phyloP scores from a whole-genome alignment of 768 basidiomycete genomes.

The Calocybe cyanea region DNA sequence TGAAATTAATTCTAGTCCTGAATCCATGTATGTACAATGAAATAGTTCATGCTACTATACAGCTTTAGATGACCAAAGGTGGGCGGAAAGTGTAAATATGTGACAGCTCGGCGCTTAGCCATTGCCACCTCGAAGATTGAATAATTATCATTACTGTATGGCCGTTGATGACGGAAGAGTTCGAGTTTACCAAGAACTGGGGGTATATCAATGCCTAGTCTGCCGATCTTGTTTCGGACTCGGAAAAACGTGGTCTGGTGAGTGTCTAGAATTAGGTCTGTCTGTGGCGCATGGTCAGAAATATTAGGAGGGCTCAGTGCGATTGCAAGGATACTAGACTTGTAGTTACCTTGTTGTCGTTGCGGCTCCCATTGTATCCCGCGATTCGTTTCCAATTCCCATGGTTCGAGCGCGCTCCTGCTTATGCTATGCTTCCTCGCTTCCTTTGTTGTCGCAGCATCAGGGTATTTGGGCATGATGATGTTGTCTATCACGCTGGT shows the following conservation, averaged over 20 bases:
- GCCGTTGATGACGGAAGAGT: not conserved
- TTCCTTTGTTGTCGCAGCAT: conserved; percentile 2
- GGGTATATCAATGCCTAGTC: too few species aligned
- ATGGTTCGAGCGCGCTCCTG: conserved; percentile 10
- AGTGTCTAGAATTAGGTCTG: conserved; percentile 3
- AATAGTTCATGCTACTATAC: conserved; percentile 11
- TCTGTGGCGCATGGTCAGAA: conserved; percentile 16
- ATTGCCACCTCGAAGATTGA: too few species aligned
- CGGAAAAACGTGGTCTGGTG: conserved; percentile 7
- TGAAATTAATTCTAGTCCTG: not conserved
- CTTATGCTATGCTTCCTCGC: conserved; percentile 5
- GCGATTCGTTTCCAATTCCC: conserved; percentile 13
- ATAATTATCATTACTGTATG: not conserved
- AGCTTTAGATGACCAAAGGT: conserved; percentile 4
- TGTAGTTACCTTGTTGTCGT: conserved; percentile 2
- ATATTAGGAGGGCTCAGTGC: not conserved
- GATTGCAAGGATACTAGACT: conserved; percentile 7
- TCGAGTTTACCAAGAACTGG: too few species aligned
- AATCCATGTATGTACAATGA: conserved; percentile 7
- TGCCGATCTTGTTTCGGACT: not conserved
- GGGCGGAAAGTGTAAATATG: not conserved
- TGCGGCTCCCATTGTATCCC: conserved; percentile 13
- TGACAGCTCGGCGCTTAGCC: not conserved
- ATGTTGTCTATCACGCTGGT: conserved; percentile 12
- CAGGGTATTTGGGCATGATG: conserved; percentile 13